Base-by-base conservation (phyloP, 1,284 basidiomycete genomes). In the Ceratobasidium sp. region DNA sequence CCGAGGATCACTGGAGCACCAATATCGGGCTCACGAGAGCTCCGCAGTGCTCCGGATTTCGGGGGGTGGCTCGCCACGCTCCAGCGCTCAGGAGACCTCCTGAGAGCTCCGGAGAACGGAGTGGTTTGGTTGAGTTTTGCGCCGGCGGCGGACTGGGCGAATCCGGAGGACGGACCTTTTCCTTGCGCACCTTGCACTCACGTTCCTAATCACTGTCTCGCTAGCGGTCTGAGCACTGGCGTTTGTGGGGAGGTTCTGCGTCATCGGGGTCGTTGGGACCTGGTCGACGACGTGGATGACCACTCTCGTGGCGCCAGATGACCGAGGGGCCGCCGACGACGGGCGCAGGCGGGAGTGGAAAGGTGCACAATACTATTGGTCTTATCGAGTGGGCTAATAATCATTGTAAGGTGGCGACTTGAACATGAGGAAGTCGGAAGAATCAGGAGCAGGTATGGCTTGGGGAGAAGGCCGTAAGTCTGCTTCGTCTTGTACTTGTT, bases 371-470 rank as follows among this genome's bases (percentile, higher is more conserved):
- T 29, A 29, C 25, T 29, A 29, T 29, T 29, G 25, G 25, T 29
- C 25, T 29, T 29, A 29, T 29, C 25, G 25, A 29, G 25, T 29
- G 25, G 25, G 25, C 25, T 29, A 29, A 29, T 29, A 29, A 29
- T 29, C 25, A 29, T 29, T 29, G 25, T 29, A 29, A 29, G 25
- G 25, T 29, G 25, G 25, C 25, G 25, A 29, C 25, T 29, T 29
- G 25, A 29, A 95, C 82, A 97, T 97, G 96, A 98, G 98, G 85
- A 97, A 97, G 89, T 95, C 95, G 80, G 86, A 95, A 95, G 84
- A 98, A 98, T 87, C 97, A 99, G 92, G 96, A 98, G 91, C 91
- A 92, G 89, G 97, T 99, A 81, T 99, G 98, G 97, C 90, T 98
- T 79, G 93, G 25, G 25, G 25, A 29, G 25, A 29, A 97, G 83